phyloP scores from a whole-genome alignment of 2,329 filamentous ascomycete genomes.

The Zymoseptoria brevis region DNA sequence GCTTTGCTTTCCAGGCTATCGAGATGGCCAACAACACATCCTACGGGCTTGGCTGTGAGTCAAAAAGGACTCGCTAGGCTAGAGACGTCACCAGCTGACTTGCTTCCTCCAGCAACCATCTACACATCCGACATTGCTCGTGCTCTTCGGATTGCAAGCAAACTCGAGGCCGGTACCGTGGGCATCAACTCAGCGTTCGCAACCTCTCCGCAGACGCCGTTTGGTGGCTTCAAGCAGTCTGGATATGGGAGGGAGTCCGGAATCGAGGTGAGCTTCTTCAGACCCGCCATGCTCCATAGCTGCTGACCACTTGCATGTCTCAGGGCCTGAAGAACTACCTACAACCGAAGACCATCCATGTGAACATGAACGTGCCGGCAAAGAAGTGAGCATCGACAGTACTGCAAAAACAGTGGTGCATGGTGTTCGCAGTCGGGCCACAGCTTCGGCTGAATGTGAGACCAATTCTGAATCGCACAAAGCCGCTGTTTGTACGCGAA shows the following conservation, averaged over 20 bases:
- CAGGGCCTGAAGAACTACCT: slow-evolving; percentile 20
- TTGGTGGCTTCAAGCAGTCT: slow-evolving; percentile 8
- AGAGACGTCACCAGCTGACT: background rate
- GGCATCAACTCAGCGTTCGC: slow-evolving; percentile 38
- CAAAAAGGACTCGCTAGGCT: slow-evolving; percentile 12
- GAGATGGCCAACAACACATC: slow-evolving; percentile 27
- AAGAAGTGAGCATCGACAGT: background rate
- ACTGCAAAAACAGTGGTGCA: background rate
- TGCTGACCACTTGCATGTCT: background rate
- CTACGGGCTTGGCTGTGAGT: slow-evolving; percentile 20
- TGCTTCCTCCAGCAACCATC: slow-evolving; percentile 47
- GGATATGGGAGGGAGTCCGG: slow-evolving; percentile 7
- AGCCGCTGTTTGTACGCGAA: background rate
- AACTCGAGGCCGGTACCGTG: slow-evolving; percentile 51
- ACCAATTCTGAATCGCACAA: background rate
- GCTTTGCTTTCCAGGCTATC: slow-evolving; percentile 7
- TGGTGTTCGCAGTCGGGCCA: background rate
- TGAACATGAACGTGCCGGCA: slow-evolving; percentile 19
- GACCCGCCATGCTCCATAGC: background rate
- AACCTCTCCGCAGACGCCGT: slow-evolving; percentile 20
- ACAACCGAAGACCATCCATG: slow-evolving; percentile 32
- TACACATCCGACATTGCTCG: slow-evolving; percentile 59
- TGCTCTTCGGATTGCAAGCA: slow-evolving; percentile 34
- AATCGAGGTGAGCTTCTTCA: background rate
- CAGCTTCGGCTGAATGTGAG: background rate